A percentile compares a stretch with the other conserved stretches of the same genome.
Evolutionary conservation across 441 rosid species (phyloP).

Genomic region (Metrosideros polymorpha): DNA sequence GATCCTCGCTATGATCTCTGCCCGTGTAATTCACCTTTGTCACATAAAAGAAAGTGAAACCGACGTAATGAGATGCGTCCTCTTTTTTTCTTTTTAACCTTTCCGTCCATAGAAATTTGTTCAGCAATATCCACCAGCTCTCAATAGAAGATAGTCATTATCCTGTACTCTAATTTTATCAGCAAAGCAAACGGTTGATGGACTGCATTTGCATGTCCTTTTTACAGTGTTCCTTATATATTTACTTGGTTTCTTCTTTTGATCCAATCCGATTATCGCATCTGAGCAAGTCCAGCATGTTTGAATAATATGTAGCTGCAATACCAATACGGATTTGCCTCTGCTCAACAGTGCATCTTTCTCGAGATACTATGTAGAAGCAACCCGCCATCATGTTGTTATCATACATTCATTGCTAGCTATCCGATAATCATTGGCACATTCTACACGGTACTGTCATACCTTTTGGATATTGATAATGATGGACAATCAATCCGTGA

Average conservation of each 20-base stretch:
- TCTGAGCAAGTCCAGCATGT: neutral
- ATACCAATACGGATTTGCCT: neutral
- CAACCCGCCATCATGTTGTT: neutral
- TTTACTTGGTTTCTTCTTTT: neutral
- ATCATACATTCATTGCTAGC: neutral
- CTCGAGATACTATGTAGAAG: neutral
- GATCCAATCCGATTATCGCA: neutral
- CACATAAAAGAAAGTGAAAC: conserved; percentile 27
- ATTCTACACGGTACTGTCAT: neutral
- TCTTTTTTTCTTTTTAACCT: neutral
- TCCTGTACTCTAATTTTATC: conserved; percentile 11
- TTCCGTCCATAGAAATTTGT: conserved; percentile 11
- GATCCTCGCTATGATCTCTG: conserved; percentile 24
- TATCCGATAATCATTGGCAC: neutral
- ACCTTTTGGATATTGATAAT: neutral
- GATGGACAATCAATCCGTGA: neutral
- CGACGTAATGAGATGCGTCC: conserved; percentile 7
- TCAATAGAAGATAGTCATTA: conserved; percentile 8
- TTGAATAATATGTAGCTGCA: neutral
- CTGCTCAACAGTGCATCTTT: neutral
- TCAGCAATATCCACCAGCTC: conserved; percentile 16
- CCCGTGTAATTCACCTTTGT: conserved; percentile 33
- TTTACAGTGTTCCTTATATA: conserved; percentile 10
- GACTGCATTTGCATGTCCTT: conserved; percentile 19
- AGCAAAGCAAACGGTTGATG: conserved; percentile 25